Base-by-base conservation (phyloP, 2,329 filamentous ascomycete genomes). In the Trichoderma sp. region DNA sequence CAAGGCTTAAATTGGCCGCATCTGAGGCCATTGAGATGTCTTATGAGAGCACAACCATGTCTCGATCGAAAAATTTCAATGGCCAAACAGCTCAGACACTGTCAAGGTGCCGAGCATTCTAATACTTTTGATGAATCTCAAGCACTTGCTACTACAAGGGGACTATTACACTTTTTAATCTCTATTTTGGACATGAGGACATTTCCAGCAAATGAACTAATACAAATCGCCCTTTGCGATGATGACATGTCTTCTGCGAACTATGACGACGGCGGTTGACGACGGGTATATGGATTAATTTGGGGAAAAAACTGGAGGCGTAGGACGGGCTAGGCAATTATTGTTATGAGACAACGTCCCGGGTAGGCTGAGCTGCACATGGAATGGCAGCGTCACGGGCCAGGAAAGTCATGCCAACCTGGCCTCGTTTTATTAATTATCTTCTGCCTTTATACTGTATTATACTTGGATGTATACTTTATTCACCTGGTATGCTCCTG, bases 1-100 rank as follows among this genome's bases (percentile, higher is more conserved):
- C 77, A 92, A 92, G 85, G 90, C 90, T 66, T 81, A 79, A 75
- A 67, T n/a, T 14, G 4, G 7, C 60, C 6, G 0, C 24, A 16
- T 16, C 13, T n/a, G 28, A 26, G 37, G 63, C 63, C 63, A 8
- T 66, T 24, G 21, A 11, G 21, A 34, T 54, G 10, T 37, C 39
- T 34, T 18, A 5, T 58, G 39, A 14, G 28, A 43, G 10, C 30
- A 7, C 28, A 14, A 43, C 16, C 59, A 59, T 10, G 24, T 39
- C 46, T 32, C 24, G 24, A 2, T 21, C n/a, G 13, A 10, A 14
- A 63, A 18, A 18, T 16, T 30, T 51, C n/a, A 16, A 37, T 21
- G 54, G 30, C n/a, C 6, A 26, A 49, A 51, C 43, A 37, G 54
- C 63, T 34, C 34, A 5, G 16, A n/a, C 54, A 18, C 24, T 39